Evolutionary conservation across 306 rosid species (phyloP).

Genomic region (Quercus rubra): DNA sequence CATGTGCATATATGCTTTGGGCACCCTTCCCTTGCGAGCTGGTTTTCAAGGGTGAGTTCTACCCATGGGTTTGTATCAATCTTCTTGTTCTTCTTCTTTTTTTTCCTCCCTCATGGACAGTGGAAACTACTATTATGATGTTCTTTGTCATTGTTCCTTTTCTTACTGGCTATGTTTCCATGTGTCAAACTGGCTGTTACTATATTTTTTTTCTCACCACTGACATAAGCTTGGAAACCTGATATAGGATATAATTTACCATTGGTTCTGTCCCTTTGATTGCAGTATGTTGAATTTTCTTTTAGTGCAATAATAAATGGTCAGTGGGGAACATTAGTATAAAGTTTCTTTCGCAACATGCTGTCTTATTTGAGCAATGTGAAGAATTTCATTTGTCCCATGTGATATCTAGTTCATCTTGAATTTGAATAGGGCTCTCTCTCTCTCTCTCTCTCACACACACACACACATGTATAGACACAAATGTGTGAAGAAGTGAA

Average conservation of each 20-base stretch:
- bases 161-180: background rate
- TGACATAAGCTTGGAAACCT: background rate
- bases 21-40: no score
- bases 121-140: background rate
- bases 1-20: no score
- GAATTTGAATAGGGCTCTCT: background rate
- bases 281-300: background rate
- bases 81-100: no score
- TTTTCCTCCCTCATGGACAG: background rate
- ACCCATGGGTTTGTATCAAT: no score
- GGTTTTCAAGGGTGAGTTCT: no score
- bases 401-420: background rate
- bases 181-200: background rate
- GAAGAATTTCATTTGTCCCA: background rate
- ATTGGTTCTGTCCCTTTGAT: background rate
- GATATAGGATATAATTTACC: background rate
- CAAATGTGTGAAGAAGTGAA: background rate
- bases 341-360: background rate
- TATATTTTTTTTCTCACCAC: background rate
- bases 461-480: background rate
- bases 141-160: background rate
- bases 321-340: background rate
- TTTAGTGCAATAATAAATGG: background rate
- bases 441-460: background rate
- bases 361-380: background rate